phyloP scores from a whole-genome alignment of 495 filamentous ascomycete species.

The Amniculicola lignicola region DNA sequence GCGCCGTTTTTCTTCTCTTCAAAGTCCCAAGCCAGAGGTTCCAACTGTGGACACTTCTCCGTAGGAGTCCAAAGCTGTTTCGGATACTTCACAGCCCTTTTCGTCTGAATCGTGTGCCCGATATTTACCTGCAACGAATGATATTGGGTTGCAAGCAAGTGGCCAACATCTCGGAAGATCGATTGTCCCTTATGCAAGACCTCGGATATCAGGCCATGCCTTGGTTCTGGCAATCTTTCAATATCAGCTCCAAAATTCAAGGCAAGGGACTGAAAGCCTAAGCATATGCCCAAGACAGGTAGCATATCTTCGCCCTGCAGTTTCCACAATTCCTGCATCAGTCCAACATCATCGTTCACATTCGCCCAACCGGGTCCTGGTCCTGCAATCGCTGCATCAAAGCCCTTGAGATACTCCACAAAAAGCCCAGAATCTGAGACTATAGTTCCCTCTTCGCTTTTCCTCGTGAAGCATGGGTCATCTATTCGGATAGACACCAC shows the following conservation, averaged over 20 bases:
- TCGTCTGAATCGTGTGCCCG: constrained; percentile 37
- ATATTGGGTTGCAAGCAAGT: constrained; percentile 75
- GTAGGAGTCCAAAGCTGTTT: constrained; percentile 36
- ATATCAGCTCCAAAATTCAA: constrained; percentile 64
- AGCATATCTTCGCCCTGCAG: constrained; percentile 56
- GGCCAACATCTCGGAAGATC: constrained; percentile 55
- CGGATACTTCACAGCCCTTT: constrained; percentile 27
- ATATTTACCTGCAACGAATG: constrained; percentile 77
- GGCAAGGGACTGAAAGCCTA: constrained; percentile 85
- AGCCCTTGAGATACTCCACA: constrained; percentile 49
- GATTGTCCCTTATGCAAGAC: constrained; percentile 53
- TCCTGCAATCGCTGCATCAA: constrained; percentile 68
- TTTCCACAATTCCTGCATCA: constrained; percentile 75
- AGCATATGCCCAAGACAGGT: constrained; percentile 84
- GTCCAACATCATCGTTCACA: constrained; percentile 68
- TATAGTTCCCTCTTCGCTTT: constrained; percentile 37
- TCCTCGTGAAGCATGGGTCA: constrained; percentile 35
- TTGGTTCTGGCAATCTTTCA: constrained; percentile 58
- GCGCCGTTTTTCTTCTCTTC: constrained; percentile 48
- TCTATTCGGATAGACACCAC: constrained; percentile 75
- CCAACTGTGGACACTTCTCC: constrained; percentile 41
- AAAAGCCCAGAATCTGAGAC: constrained; percentile 39
- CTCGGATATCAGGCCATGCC: constrained; percentile 75
- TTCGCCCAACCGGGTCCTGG: constrained; percentile 64
- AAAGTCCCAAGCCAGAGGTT: constrained; percentile 65